Evolutionary conservation across 192 early-diverging fungal genomes (phyloP).

Genomic region (Coemansia sp.): DNA sequence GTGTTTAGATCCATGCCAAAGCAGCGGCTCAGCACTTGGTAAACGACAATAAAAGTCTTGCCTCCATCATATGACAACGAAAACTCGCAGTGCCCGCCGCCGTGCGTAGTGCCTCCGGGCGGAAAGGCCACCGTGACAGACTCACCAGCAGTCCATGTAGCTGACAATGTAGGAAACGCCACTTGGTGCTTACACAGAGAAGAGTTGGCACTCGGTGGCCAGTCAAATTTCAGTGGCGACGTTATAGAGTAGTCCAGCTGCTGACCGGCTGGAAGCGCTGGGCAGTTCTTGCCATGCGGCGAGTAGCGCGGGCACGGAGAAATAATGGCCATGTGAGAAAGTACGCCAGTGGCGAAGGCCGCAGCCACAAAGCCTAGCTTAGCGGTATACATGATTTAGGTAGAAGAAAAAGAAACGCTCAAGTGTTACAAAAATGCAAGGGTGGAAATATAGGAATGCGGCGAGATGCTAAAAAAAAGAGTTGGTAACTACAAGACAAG

Average conservation of each 20-base stretch:
- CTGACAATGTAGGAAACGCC: slow-evolving; percentile 11
- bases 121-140: slow-evolving; percentile 49
- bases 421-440: background rate
- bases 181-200: slow-evolving; percentile 13
- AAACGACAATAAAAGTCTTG: slow-evolving; percentile 60
- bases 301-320: slow-evolving; percentile 45
- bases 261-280: slow-evolving; percentile 2
- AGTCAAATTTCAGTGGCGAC: slow-evolving; percentile 1
- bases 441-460: too few species aligned
- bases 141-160: slow-evolving; percentile 52
- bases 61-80: slow-evolving; percentile 62
- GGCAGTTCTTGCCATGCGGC: background rate
- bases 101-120: slow-evolving; percentile 20
- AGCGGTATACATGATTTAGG: background rate
- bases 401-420: background rate
- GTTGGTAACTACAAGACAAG: too few species aligned
- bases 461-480: too few species aligned
- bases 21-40: slow-evolving; percentile 47
- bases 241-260: background rate
- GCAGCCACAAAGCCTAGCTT: background rate
- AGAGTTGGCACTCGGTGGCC: background rate
- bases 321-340: slow-evolving; percentile 40
- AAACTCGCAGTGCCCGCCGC: slow-evolving; percentile 67
- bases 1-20: slow-evolving; percentile 1
- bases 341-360: background rate